Conservation (phyloP, 768 basidiomycete genomes). For the Russula vinacea region DNA sequence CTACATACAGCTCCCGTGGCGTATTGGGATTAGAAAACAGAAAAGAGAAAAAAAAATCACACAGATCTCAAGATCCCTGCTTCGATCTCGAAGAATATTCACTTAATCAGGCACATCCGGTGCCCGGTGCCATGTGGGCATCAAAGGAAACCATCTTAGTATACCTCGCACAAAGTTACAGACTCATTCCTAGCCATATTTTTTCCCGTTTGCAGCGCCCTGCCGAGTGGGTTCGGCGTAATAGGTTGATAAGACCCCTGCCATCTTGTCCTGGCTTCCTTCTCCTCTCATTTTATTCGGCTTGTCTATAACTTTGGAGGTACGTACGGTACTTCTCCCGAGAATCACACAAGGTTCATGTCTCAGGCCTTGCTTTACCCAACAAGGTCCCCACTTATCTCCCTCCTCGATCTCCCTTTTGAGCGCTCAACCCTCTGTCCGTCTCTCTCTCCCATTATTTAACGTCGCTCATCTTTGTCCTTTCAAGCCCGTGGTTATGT, state of each 20-base stretch:
- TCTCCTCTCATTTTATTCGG: slow-evolving; percentile 13
- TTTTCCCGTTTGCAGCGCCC: slow-evolving; percentile 12
- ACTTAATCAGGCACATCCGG: slow-evolving; percentile 28
- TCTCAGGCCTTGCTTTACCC: slow-evolving; percentile 28
- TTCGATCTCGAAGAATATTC: slow-evolving; percentile 28
- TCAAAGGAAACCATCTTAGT: slow-evolving; percentile 21
- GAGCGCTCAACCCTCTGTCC: slow-evolving; percentile 22
- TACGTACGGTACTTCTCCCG: slow-evolving; percentile 24
- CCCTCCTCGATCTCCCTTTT: slow-evolving; percentile 28
- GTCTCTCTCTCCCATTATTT: slow-evolving; percentile 25
- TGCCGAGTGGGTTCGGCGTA: slow-evolving; percentile 21
- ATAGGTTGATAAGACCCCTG: slow-evolving; percentile 27
- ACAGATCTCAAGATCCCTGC: slow-evolving; percentile 21
- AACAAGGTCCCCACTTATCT: slow-evolving; percentile 27
- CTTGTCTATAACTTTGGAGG: slow-evolving; percentile 20
- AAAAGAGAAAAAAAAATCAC: slow-evolving; percentile 10
- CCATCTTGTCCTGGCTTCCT: slow-evolving; percentile 16
- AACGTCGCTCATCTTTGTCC: slow-evolving; percentile 20
- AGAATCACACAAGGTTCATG: slow-evolving; percentile 27
- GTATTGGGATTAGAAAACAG: neutral
- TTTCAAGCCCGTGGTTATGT: slow-evolving; percentile 26
- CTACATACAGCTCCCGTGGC: slow-evolving; percentile 11
- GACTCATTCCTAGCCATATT: slow-evolving; percentile 15
- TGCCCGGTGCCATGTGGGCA: slow-evolving; percentile 22
- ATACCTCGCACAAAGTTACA: slow-evolving; percentile 14